Evolutionary conservation across 495 filamentous ascomycete species (phyloP), one percentile per base, ranked within the genome.

Genomic region (Bacidia rubella): DNA sequence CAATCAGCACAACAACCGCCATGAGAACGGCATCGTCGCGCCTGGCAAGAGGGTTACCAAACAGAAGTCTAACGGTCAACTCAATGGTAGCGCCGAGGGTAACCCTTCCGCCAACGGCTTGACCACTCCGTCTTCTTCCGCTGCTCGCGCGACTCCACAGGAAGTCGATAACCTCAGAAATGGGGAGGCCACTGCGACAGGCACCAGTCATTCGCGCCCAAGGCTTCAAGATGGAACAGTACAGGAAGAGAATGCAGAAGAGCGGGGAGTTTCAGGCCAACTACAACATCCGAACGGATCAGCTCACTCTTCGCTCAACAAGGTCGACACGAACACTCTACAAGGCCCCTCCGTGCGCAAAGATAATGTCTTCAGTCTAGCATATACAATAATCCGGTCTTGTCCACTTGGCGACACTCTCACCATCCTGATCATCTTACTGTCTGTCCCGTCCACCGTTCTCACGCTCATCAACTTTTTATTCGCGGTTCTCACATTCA

Each of bases 391-490:
- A 54, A 79, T 98, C 56, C 77, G 78, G 56, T 89, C 87, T 23
- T 95, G 88, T 61, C 92, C 92, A 22, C 80, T 95, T 57, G 82
- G 86, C 66, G 92, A 99, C 71, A 95, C 92, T 52, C 86, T 99
- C 68, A 90, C 92, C 62, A 95, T 99, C 64, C 76, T 99, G 64
- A 96, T 99, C 66, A 84, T 99, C 64, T 79, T 99, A 52, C 81
- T 99, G 62, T 92, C 95, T 65, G 79, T 95, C n/a, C 90, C 93
- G 23, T 86, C 90, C 22, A 86, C 88, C 59, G 79, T 94, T 51
- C 75, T 97, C 54, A 89, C 88, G 50, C 72, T 87, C 63, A 86
- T 95, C 63, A 93, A 99, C 63, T 82, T 89, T 62, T 76, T 97
- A 56, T 99, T 95, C 72, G 89, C 93, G 46, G 76, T 86, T 48